Evolutionary conservation across 2,329 filamentous ascomycete genomes (phyloP), one percentile per base, ranked within the genome.

Genomic region (Aspergillus hortae): DNA sequence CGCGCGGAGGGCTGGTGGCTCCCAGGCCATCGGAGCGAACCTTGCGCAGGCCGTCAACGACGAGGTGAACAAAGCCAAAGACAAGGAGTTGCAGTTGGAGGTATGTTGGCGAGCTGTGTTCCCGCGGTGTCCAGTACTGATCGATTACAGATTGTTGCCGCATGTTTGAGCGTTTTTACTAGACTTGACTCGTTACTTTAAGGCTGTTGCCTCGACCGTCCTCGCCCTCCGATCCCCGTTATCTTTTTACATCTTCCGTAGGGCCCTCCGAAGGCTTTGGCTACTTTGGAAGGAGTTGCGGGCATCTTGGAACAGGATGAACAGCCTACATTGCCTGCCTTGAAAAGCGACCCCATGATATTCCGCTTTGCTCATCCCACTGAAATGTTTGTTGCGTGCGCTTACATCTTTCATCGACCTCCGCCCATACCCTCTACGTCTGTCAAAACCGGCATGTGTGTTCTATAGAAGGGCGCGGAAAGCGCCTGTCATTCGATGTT

Each of bases 121-220:
- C 30, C 2, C 6, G n/a, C 6, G 10, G 14, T 4, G 21, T 27
- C 46, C 11, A 32, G 15, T 49, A 49, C 57, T 66, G 48, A 64
- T 46, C 35, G 27, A 15, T 12, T 42, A 52, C 54, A 86, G 82
- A 85, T 89, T 66, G 90, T 99, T 49, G 92, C 94, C 48, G 94
- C 94, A 61, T 97, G 94, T 74, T 77, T 99, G 72, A 96, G 89
- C 76, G 94, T 99, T 66, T 99, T 99, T 73, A 99, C 94, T 59
- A 85, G 92, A 69, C 88, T 99, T 66, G 94, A 99, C 77, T 97
- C 94, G 47, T 80, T 99, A 56, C 86, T 99, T 71, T 99, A 75
- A 47, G 42, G 36, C 38, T 54, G 52, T 48, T 41, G 32, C 44
- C 35, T 25, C 44, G 40, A 42, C 32, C 47, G 32, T 47, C 50